Conservation (phyloP, 1,139 yeast species). For the Zygosaccharomyces pseudobailii region DNA sequence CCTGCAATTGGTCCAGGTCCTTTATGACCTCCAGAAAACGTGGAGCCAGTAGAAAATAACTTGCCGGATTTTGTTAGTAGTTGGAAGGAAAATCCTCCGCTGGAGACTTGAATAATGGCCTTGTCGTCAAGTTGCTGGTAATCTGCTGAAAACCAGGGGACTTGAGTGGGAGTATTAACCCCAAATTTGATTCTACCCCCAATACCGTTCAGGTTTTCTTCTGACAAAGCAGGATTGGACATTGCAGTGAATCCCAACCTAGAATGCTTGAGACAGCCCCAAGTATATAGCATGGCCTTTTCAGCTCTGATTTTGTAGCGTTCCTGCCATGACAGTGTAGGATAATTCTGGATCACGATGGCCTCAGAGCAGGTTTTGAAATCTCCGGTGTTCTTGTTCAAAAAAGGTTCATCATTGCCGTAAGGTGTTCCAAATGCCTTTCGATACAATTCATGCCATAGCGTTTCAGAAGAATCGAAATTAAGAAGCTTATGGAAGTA, state of each 20-base stretch:
- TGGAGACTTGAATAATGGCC: slow-evolving; percentile 50
- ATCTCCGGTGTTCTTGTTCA: slow-evolving; percentile 18
- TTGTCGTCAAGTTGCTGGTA: slow-evolving; percentile 34
- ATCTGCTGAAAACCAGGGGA: slow-evolving; percentile 30
- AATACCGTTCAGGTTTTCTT: slow-evolving; percentile 27
- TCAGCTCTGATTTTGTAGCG: slow-evolving; percentile 43
- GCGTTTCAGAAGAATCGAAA: slow-evolving; percentile 36
- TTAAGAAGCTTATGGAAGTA: slow-evolving; percentile 32
- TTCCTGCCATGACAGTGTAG: slow-evolving; percentile 46
- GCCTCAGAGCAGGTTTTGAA: slow-evolving; percentile 30
- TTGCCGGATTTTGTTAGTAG: slow-evolving; percentile 52
- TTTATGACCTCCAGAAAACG: slow-evolving; percentile 43
- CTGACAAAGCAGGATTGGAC: slow-evolving; percentile 32
- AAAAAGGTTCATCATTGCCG: slow-evolving; percentile 41
- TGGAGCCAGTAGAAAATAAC: slow-evolving; percentile 49
- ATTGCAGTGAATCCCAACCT: slow-evolving; percentile 51
- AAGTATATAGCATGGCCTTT: slow-evolving; percentile 48
- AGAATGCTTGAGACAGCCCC: slow-evolving; percentile 57
- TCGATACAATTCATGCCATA: slow-evolving; percentile 46
- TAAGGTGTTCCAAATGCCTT: slow-evolving; percentile 45
- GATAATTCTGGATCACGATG: slow-evolving; percentile 27
- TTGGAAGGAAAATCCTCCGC: slow-evolving; percentile 68
- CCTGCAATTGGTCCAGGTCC: slow-evolving; percentile 37
- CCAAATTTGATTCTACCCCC: slow-evolving; percentile 34
- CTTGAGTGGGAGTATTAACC: slow-evolving; percentile 43